phyloP scores from a whole-genome alignment of 345 rosid species.

The Viola odorata region DNA sequence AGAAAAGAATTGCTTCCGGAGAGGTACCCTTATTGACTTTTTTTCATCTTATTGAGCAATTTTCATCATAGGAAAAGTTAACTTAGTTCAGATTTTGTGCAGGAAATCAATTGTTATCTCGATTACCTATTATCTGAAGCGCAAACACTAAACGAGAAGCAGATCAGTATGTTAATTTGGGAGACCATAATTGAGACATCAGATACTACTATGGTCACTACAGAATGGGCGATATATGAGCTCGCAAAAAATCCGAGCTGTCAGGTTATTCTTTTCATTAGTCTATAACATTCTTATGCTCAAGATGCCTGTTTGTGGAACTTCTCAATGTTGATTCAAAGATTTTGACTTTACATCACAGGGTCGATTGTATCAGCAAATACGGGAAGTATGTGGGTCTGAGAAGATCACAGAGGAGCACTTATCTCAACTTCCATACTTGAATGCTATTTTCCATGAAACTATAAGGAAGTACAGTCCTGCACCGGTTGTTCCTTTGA shows the following conservation, averaged over 20 bases:
- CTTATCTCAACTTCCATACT: slow-evolving; percentile 46
- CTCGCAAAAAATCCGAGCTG: slow-evolving; percentile 58
- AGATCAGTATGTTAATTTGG: slow-evolving; percentile 62
- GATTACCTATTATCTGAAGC: slow-evolving; percentile 58
- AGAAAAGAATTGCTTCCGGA: slow-evolving; percentile 44
- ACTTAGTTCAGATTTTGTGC: slow-evolving; percentile 13
- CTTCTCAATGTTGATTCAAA: background rate
- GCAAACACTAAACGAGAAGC: slow-evolving; percentile 52
- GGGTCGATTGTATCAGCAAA: slow-evolving; percentile 49
- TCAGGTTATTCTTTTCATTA: slow-evolving; percentile 38
- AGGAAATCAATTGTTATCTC: slow-evolving; percentile 53
- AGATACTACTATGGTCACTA: slow-evolving; percentile 69
- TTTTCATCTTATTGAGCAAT: background rate
- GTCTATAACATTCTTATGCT: background rate
- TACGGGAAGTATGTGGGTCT: slow-evolving; percentile 44
- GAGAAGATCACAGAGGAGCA: slow-evolving; percentile 60
- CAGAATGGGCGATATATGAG: slow-evolving; percentile 90
- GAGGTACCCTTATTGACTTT: slow-evolving; percentile 35
- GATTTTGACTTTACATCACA: slow-evolving; percentile 8
- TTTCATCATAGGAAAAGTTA: no score
- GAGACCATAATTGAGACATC: slow-evolving; percentile 69
- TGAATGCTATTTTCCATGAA: slow-evolving; percentile 72
- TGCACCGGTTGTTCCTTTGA: slow-evolving; percentile 58
- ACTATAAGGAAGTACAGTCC: slow-evolving; percentile 81
- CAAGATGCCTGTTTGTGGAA: no score